phyloP scores from a whole-genome alignment of 768 basidiomycete species.

The Suillus weaverae region DNA sequence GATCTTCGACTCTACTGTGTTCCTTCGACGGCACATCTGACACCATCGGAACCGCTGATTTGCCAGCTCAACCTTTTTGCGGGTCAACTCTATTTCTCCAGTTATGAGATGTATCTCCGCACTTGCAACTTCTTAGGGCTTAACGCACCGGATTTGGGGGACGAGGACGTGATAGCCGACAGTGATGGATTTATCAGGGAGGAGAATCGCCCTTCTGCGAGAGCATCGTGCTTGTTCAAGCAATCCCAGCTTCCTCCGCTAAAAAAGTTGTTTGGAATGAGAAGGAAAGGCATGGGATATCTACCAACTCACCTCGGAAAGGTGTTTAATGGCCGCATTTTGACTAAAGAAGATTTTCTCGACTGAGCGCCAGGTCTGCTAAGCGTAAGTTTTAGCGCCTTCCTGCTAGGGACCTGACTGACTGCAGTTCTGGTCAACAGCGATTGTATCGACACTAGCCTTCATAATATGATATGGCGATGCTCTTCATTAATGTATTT shows the following conservation, averaged over 20 bases:
- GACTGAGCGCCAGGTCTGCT: background rate
- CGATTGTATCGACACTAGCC: background rate
- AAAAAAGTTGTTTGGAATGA: constrained; percentile 34
- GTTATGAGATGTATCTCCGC: constrained; percentile 27
- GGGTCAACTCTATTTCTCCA: constrained; percentile 33
- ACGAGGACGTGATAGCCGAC: constrained; percentile 8
- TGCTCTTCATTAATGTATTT: background rate
- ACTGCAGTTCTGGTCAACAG: background rate
- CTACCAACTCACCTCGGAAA: constrained; percentile 42
- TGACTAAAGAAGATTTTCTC: constrained; percentile 29
- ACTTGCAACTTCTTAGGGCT: constrained; percentile 30
- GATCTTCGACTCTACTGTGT: constrained; percentile 20
- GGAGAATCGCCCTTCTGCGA: constrained; percentile 12
- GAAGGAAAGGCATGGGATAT: constrained; percentile 41
- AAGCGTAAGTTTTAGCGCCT: too few relatives aligned
- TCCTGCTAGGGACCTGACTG: background rate
- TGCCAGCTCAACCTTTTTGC: constrained; percentile 32
- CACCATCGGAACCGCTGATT: background rate
- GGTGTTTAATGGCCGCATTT: constrained; percentile 31
- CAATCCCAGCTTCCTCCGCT: constrained; percentile 24
- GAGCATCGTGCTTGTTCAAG: constrained; percentile 4
- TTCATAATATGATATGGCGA: background rate
- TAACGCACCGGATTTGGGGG: constrained; percentile 18
- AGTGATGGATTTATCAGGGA: constrained; percentile 25
- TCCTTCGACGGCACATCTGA: constrained; percentile 9